Conservation (phyloP, 129 eudicot genomes). For the Silybum marianum region DNA sequence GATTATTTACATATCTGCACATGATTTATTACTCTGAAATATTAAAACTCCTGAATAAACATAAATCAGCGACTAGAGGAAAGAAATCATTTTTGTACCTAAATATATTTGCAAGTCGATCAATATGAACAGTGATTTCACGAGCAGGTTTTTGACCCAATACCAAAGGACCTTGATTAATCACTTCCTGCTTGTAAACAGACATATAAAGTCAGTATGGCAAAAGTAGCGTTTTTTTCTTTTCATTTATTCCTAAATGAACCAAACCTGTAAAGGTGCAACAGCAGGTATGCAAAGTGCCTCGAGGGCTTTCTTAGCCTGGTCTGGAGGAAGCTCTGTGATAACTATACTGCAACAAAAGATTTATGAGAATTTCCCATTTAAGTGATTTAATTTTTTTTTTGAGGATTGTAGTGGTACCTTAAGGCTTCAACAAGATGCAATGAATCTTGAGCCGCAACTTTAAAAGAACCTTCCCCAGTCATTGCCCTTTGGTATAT, state of each 20-base stretch:
- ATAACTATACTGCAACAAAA: constrained; percentile 81
- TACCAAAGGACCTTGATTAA: constrained; percentile 79
- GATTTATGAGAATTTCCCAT: constrained; percentile 24
- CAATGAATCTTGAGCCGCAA: constrained; percentile 95
- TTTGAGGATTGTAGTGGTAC: constrained; percentile 40
- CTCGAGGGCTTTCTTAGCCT: constrained; percentile 95
- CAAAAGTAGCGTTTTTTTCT: background rate
- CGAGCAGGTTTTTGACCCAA: constrained; percentile 89
- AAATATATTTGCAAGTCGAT: constrained; percentile 93
- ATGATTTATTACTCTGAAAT: constrained; percentile 15
- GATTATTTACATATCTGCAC: constrained; percentile 89
- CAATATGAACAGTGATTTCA: constrained; percentile 95
- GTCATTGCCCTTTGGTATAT: constrained; percentile 87
- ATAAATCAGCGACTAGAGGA: background rate
- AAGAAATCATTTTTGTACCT: constrained; percentile 45
- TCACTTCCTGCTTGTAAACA: constrained; percentile 67
- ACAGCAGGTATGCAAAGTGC: constrained; percentile 93
- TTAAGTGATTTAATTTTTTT: background rate
- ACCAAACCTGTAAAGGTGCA: constrained; percentile 79
- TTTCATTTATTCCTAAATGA: constrained; percentile 2
- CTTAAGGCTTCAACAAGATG: constrained; percentile 95
- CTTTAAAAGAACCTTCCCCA: constrained; percentile 80
- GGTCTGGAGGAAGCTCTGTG: constrained; percentile 96
- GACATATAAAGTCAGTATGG: constrained; percentile 30
- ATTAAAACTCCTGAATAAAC: constrained; percentile 7